Base-by-base conservation (phyloP, 1,284 basidiomycete genomes). In the Pseudozyma sp. region DNA sequence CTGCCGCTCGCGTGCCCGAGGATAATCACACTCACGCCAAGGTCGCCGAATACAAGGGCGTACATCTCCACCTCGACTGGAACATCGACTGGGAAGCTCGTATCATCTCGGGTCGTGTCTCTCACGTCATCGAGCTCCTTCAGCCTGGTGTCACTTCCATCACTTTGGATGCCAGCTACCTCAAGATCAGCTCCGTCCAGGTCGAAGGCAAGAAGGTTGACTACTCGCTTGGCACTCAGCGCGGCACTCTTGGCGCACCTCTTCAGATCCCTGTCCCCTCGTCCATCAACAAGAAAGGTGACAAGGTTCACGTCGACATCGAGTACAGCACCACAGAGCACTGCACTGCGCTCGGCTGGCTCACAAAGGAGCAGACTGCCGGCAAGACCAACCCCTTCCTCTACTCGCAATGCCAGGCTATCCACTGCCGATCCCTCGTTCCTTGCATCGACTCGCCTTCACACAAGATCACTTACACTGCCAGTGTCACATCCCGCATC, bases 381-480 rank as follows among this genome's bases (percentile, higher is more conserved):
- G 94, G 81, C 87, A 88, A 60, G 91, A 92, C 86, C 49, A 75
- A 69, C 14, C 92, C 94, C 0, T 97, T 93, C 87, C 87, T 97
- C 40, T 97, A 97, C 88, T 95, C 93, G 64, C 95, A 98, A 86
- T 94, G 92, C 83, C 95, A 97, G 85, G 94, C 95, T 14, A 77
- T 78, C 40, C 69, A 73, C 61, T 65, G 54, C 35, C 62, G 81
- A 52, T 79, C 77, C 51, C 70, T 82, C 45, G 53, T 78, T 3
- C 76, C 78, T 40, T 78, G 78, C 70, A 77, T 82, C 59, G 83
- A 85, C 70, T 76, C 83, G 21, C 83, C 83, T 9, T 76, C 77
- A 13, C 80, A 79, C 79, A 84, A 84, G 62, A 66, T 83, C 59
- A 83, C 81, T 44, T 85, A 84, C 79, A 81, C 83, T 10, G 69